Conservation (phyloP, 495 filamentous ascomycete species). For the Aspergillus homomorphus region DNA sequence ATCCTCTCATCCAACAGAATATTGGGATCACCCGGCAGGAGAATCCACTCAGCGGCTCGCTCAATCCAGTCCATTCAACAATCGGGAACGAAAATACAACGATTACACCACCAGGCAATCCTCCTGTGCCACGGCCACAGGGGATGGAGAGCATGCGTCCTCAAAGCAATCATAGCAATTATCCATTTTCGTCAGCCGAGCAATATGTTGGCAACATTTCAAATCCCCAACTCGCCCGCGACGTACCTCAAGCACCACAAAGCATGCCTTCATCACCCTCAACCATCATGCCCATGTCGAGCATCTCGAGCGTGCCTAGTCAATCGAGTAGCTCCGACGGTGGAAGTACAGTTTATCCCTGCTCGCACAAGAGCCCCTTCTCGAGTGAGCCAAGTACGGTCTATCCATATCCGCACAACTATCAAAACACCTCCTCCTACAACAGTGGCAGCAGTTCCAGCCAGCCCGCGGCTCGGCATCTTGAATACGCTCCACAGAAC, state of each 20-base stretch:
- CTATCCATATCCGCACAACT: background rate
- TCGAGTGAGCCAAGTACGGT: background rate
- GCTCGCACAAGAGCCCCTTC: background rate
- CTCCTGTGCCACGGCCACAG: background rate
- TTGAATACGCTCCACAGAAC: conserved; percentile 16
- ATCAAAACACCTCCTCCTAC: conserved; percentile 4
- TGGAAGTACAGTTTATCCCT: background rate
- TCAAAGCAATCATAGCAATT: background rate
- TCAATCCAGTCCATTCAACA: background rate
- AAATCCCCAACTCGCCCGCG: too few relatives aligned
- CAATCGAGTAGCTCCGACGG: background rate
- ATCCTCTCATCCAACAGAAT: too few relatives aligned
- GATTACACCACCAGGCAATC: background rate
- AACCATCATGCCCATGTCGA: too few relatives aligned
- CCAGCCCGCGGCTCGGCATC: conserved; percentile 14
- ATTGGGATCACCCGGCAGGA: background rate
- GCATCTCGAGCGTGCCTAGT: background rate
- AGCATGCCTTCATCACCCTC: too few relatives aligned
- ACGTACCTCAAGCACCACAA: too few relatives aligned
- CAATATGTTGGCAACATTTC: background rate
- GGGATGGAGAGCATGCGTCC: background rate
- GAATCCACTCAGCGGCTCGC: background rate
- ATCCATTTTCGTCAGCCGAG: background rate
- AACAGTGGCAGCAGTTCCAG: background rate
- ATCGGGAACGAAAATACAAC: background rate